Percentiles rank a stretch among this genome's conserved stretches.
phyloP scores from a whole-genome alignment of 1,284 basidiomycete genomes.

The Cutaneotrichosporon arboriforme region DNA sequence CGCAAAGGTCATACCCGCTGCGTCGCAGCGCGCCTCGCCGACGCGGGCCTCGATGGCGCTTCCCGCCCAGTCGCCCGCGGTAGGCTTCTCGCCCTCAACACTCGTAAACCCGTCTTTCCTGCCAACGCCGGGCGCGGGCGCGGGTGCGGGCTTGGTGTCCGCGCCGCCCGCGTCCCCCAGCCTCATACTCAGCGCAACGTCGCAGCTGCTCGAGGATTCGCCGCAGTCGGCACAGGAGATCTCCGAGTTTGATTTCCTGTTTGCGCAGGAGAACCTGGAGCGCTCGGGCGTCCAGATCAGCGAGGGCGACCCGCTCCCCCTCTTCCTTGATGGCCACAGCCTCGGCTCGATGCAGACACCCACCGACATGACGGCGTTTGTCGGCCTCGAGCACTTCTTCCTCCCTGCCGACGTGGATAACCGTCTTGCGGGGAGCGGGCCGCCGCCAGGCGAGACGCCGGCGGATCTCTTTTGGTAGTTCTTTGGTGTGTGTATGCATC shows the following conservation, averaged over 20 bases:
- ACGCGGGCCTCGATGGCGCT: slow-evolving; percentile 1
- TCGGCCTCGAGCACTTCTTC: slow-evolving; percentile 48
- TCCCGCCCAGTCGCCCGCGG: not conserved
- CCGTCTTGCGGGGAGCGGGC: slow-evolving; percentile 19
- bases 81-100: slow-evolving; percentile 16
- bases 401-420: slow-evolving; percentile 43
- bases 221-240: slow-evolving; percentile 35
- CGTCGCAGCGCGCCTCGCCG: slow-evolving; percentile 42
- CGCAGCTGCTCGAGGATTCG: slow-evolving; percentile 41
- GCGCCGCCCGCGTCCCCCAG: slow-evolving; percentile 12
- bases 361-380: slow-evolving; percentile 38
- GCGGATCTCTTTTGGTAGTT: slow-evolving; percentile 1
- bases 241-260: slow-evolving; percentile 46
- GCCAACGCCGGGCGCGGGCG: slow-evolving; percentile 12
- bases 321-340: slow-evolving; percentile 47
- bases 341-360: slow-evolving; percentile 30
- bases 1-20: slow-evolving; percentile 54
- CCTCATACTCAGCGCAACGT: slow-evolving; percentile 26
- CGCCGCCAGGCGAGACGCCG: not conserved
- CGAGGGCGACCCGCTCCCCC: slow-evolving; percentile 42
- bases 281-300: slow-evolving; percentile 39
- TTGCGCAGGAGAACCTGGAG: slow-evolving; percentile 45
- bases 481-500: too few species aligned
- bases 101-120: slow-evolving; percentile 17
- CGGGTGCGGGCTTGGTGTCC: not conserved